These are phyloP conservation scores for Globisporangium recalcitrans DNA, from an alignment of 352 stramenopile genomes.

Conservation along the genomic window DNA sequence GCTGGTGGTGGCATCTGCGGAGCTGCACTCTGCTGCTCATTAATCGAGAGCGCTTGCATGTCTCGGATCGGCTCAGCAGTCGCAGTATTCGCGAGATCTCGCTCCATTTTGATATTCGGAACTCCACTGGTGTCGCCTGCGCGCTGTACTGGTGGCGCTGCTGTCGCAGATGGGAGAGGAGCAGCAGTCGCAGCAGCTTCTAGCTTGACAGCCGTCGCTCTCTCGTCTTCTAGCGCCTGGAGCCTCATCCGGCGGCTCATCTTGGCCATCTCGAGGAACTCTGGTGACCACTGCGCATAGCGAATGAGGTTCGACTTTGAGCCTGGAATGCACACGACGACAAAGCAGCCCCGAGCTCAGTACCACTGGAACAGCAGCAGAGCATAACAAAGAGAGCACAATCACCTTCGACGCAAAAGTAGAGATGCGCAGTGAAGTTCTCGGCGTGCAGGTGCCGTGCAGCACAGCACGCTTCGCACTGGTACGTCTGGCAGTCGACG, in stretches of 20 bases:
- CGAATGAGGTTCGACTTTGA: constrained; percentile 33
- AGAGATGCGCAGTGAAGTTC: constrained; percentile 31
- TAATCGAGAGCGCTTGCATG: constrained; percentile 18
- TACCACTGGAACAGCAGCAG: background rate
- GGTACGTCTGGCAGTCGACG: constrained; percentile 41
- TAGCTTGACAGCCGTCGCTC: constrained; percentile 2
- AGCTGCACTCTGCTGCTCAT: constrained; percentile 7
- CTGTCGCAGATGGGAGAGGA: background rate
- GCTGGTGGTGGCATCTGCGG: background rate
- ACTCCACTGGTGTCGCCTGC: background rate
- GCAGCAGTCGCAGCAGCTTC: background rate
- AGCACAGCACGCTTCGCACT: constrained; percentile 56
- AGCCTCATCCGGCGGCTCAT: constrained; percentile 21
- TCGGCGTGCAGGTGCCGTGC: constrained; percentile 27
- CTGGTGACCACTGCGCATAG: constrained; percentile 38
- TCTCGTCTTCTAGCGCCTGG: constrained; percentile 10
- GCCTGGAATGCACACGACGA: constrained; percentile 17
- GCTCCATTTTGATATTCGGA: constrained; percentile 22
- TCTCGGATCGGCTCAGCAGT: constrained; percentile 6
- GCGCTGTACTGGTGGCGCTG: background rate
- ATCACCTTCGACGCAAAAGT: constrained; percentile 56
- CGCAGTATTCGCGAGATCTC: background rate
- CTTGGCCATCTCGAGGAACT: constrained; percentile 44
- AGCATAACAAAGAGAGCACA: background rate
- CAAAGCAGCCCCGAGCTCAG: background rate